phyloP scores from a whole-genome alignment of 31 red algal genomes.

The Bonnemaisonia californica region DNA sequence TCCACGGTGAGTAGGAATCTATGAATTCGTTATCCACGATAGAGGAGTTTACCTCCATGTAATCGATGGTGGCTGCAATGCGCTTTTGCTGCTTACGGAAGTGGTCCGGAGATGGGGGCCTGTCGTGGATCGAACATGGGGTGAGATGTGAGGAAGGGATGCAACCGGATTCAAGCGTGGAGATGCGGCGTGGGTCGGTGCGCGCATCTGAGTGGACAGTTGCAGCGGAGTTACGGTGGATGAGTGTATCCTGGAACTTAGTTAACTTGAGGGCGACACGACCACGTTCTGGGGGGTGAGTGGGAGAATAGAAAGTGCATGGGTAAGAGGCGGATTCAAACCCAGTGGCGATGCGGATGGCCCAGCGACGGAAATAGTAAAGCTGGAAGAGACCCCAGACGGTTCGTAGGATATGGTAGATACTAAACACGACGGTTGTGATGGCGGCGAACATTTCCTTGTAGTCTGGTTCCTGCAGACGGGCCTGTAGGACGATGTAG shows the following conservation, averaged over 20 bases:
- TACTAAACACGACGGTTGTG: constrained; percentile 33
- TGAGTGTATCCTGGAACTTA: background rate
- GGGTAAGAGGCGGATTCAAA: background rate
- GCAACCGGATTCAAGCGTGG: background rate
- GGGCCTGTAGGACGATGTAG: constrained; percentile 40
- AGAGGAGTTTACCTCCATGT: constrained; percentile 36
- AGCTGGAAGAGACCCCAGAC: constrained; percentile 47
- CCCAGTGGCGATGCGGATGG: background rate
- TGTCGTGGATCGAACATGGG: background rate
- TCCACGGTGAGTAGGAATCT: constrained; percentile 11
- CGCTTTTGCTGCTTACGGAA: background rate
- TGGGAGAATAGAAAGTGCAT: background rate
- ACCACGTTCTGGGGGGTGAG: background rate
- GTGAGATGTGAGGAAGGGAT: background rate
- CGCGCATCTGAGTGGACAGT: background rate
- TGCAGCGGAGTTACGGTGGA: background rate
- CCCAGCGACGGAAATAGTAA: background rate
- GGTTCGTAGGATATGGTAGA: constrained; percentile 44
- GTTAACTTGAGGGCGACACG: no score
- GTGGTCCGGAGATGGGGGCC: background rate
- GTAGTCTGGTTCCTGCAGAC: constrained; percentile 40
- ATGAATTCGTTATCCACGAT: constrained; percentile 60
- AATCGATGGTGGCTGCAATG: background rate
- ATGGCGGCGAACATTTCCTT: constrained; percentile 66
- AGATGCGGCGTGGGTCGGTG: background rate